Percentiles rank a stretch among this genome's conserved stretches.
These are phyloP conservation scores for Talaromyces piceae DNA, from an alignment of 2,329 filamentous ascomycete genomes.

Conservation along the genomic window DNA sequence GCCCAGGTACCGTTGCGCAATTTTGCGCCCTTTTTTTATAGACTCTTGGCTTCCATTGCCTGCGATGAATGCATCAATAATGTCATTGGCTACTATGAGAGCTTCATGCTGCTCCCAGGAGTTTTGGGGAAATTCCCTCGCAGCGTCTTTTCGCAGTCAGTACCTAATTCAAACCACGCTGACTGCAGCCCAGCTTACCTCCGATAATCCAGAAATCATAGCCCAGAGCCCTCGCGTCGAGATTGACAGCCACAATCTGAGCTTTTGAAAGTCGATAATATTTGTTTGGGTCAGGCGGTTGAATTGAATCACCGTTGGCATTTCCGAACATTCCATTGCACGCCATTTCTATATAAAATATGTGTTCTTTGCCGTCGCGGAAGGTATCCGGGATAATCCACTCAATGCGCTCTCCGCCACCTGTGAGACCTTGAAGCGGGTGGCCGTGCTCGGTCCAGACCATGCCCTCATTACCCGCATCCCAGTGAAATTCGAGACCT, in stretches of 20 bases:
- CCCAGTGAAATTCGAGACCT: conserved; percentile 92
- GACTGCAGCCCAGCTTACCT: conserved; percentile 21
- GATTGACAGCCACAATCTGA: conserved; percentile 82
- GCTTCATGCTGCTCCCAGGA: conserved; percentile 87
- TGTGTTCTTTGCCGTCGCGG: conserved; percentile 77
- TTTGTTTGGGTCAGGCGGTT: conserved; percentile 78
- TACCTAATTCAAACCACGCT: conserved; percentile 1
- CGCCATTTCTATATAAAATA: conserved; percentile 95
- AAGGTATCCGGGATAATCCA: conserved; percentile 82
- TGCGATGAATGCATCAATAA: conserved; percentile 84
- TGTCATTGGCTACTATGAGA: conserved; percentile 71
- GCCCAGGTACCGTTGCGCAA: conserved; percentile 77
- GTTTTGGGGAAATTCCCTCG: conserved; percentile 79
- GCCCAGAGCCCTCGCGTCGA: conserved; percentile 71
- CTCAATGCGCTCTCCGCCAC: conserved; percentile 77
- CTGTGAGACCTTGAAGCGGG: conserved; percentile 84
- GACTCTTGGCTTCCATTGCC: conserved; percentile 65
- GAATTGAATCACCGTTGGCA: conserved; percentile 76
- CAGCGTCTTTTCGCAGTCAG: conserved; percentile 55
- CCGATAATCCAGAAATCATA: conserved; percentile 95
- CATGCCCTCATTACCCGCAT: conserved; percentile 88
- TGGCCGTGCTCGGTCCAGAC: conserved; percentile 88
- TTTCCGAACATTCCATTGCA: conserved; percentile 99
- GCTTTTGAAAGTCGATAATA: conserved; percentile 70
- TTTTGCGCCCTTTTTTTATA: conserved; percentile 70